Evolutionary conservation across 768 basidiomycete genomes (phyloP).

Genomic region (Amanita rimosa): DNA sequence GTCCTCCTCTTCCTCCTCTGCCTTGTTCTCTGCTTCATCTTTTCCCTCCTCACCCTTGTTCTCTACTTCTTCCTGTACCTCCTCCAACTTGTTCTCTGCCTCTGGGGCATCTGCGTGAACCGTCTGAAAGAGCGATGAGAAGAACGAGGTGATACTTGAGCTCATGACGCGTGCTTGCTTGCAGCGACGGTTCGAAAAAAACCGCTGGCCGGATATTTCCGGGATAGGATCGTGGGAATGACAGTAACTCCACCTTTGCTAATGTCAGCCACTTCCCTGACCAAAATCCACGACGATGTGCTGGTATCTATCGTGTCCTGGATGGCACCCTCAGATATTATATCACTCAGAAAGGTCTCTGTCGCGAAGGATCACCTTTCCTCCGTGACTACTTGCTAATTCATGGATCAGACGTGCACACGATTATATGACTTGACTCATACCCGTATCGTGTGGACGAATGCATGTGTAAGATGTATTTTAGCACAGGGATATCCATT

Average conservation of each 20-base stretch:
- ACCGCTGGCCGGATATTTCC: slow-evolving; percentile 2
- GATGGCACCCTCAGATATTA: slow-evolving; percentile 25
- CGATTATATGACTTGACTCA: slow-evolving; percentile 31
- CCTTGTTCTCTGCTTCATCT: slow-evolving; percentile 43
- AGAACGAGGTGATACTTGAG: slow-evolving; percentile 28
- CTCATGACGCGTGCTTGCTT: slow-evolving; percentile 18
- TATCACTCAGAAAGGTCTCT: slow-evolving; percentile 30
- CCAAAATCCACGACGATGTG: slow-evolving; percentile 17
- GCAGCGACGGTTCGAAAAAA: not conserved
- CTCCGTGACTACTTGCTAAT: not conserved
- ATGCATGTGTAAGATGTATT: slow-evolving; percentile 33
- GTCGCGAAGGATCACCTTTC: not conserved
- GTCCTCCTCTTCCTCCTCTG: slow-evolving; percentile 27
- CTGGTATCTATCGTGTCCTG: slow-evolving; percentile 21
- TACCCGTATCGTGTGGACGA: slow-evolving; percentile 46
- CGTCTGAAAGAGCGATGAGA: slow-evolving; percentile 34
- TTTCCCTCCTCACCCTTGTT: slow-evolving; percentile 31
- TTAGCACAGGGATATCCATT: slow-evolving; percentile 40
- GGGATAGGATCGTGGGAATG: not conserved
- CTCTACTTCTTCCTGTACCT: slow-evolving; percentile 41
- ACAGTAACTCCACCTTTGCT: too few relatives aligned
- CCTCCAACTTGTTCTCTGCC: slow-evolving; percentile 43
- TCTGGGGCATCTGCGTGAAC: slow-evolving; percentile 38
- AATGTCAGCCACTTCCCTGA: not conserved
- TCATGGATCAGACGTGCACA: slow-evolving; percentile 34